Evolutionary conservation across 2,329 filamentous ascomycete genomes (phyloP).

Genomic region (Chalaropsis thielavioides): DNA sequence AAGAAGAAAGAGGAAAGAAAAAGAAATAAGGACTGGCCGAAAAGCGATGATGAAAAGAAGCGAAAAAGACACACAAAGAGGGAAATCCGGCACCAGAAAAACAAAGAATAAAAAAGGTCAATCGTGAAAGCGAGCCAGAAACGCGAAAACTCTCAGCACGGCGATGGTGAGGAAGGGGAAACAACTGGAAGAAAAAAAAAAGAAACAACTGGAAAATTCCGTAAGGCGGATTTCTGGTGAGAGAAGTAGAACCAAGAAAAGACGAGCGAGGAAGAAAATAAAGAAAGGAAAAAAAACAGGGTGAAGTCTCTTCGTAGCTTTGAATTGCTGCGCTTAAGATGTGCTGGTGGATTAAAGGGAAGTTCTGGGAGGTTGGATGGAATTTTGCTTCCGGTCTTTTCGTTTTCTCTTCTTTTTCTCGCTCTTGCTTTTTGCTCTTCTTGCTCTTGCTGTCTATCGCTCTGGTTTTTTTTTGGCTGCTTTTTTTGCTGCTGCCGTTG

Average conservation of each 20-base stretch:
- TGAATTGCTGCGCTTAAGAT: not conserved
- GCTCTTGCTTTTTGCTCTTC: not conserved
- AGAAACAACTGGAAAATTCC: not conserved
- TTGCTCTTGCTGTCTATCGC: not conserved
- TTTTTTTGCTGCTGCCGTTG: not conserved
- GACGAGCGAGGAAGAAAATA: not conserved
- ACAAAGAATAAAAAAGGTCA: not conserved
- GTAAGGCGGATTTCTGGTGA: not conserved
- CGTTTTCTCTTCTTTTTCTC: not conserved
- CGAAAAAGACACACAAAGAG: slow-evolving; percentile 9
- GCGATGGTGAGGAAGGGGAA: not conserved
- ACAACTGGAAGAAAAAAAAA: no score
- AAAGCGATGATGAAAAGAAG: slow-evolving; percentile 16
- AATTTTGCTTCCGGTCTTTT: not conserved
- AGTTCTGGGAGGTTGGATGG: not conserved
- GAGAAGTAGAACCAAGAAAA: not conserved
- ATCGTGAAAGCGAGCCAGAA: not conserved
- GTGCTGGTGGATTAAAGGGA: not conserved
- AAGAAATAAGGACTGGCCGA: not conserved
- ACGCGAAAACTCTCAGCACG: not conserved
- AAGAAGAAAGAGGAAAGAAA: not conserved
- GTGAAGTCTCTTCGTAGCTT: not conserved
- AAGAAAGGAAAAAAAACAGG: not conserved
- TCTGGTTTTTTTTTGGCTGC: not conserved
- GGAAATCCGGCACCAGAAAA: not conserved